A percentile compares a stretch with the other conserved stretches of the same genome.
These are phyloP conservation scores for Sarcomyxa edulis DNA, from an alignment of 768 basidiomycete species.

Conservation along the genomic window DNA sequence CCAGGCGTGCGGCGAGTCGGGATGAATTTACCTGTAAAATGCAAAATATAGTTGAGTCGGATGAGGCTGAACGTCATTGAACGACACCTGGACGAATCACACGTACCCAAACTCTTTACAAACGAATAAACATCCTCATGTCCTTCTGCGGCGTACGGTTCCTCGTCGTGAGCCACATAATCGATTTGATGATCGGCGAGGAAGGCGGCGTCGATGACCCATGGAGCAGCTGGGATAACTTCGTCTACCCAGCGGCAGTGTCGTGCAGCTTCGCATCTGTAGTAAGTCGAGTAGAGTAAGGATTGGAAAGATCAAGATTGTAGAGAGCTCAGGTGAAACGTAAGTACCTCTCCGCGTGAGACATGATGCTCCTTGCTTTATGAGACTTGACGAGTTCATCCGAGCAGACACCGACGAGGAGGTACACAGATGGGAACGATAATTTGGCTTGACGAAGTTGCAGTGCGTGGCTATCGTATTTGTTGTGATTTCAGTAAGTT, in stretches of 20 bases:
- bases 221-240: constrained; percentile 86
- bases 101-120: constrained; percentile 73
- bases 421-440: constrained; percentile 84
- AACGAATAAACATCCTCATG: constrained; percentile 83
- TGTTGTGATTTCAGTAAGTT: background rate
- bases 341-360: constrained; percentile 74
- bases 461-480: constrained; percentile 69
- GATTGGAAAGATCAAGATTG: constrained; percentile 1
- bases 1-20: constrained; percentile 94
- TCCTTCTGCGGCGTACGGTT: constrained; percentile 75
- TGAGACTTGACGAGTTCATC: constrained; percentile 75
- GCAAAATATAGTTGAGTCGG: background rate
- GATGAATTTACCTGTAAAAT: constrained; percentile 75
- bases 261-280: constrained; percentile 84
- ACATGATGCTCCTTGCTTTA: constrained; percentile 85
- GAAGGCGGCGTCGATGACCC: constrained; percentile 82
- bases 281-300: constrained; percentile 2
- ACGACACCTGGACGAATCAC: too few species aligned
- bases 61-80: too few species aligned
- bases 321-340: background rate
- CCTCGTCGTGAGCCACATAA: constrained; percentile 96
- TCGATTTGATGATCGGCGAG: constrained; percentile 85
- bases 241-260: constrained; percentile 98
- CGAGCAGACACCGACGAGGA: constrained; percentile 90
- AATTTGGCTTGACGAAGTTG: constrained; percentile 96